These are phyloP conservation scores for Isoetes taiwanensis DNA, from an alignment of 75 land plant genomes.

Conservation along the genomic window DNA sequence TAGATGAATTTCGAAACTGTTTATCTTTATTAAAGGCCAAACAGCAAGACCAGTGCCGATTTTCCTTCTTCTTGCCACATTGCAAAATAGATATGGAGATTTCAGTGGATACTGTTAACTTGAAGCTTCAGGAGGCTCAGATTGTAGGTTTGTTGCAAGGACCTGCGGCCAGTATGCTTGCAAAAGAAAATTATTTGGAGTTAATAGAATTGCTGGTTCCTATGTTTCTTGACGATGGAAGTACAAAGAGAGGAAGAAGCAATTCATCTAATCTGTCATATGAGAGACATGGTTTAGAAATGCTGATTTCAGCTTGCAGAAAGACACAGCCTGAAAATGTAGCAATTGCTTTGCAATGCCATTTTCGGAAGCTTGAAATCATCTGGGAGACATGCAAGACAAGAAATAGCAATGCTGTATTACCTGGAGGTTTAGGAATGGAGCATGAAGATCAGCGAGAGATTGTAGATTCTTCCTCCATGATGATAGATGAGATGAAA, in stretches of 20 bases:
- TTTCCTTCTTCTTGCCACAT: slow-evolving; percentile 31
- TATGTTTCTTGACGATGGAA: slow-evolving; percentile 39
- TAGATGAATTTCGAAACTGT: slow-evolving; percentile 44
- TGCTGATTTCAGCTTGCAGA: slow-evolving; percentile 62
- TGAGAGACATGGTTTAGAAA: slow-evolving; percentile 59
- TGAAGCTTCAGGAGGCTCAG: slow-evolving; percentile 53
- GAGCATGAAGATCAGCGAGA: not conserved
- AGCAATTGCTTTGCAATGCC: slow-evolving; percentile 44
- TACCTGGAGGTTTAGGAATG: not conserved
- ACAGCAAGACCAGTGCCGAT: slow-evolving; percentile 9
- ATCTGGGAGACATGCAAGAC: slow-evolving; percentile 22
- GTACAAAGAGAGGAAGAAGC: slow-evolving; percentile 35
- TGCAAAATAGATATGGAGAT: slow-evolving; percentile 53
- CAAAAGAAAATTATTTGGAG: slow-evolving; percentile 47
- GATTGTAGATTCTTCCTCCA: slow-evolving; percentile 20
- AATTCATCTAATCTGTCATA: slow-evolving; percentile 31
- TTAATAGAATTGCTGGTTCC: slow-evolving; percentile 55
- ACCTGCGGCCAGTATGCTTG: slow-evolving; percentile 41
- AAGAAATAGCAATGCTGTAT: slow-evolving; percentile 4
- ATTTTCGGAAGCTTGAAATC: slow-evolving; percentile 48
- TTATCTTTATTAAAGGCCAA: slow-evolving; percentile 32
- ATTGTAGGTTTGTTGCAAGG: slow-evolving; percentile 45
- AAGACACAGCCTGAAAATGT: slow-evolving; percentile 33
- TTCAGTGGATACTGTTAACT: slow-evolving; percentile 44
- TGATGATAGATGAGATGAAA: slow-evolving; percentile 60